Conservation (phyloP, 2,329 filamentous ascomycete genomes). For the Exserohilum rostratum region DNA sequence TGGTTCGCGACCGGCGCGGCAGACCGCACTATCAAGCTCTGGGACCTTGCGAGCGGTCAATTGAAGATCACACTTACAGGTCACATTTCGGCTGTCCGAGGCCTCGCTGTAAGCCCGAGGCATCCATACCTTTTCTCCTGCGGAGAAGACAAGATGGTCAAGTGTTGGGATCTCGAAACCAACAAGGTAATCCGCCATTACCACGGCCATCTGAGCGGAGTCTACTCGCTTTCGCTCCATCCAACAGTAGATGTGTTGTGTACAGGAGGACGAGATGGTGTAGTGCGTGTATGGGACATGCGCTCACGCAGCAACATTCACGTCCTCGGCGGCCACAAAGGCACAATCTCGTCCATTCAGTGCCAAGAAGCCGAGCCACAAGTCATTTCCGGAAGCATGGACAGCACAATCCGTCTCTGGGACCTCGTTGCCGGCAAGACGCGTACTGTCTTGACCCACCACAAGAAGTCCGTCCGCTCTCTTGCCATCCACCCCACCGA, state of each 20-base stretch:
- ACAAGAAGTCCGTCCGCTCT: conserved; percentile 94
- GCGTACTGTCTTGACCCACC: conserved; percentile 94
- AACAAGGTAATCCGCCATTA: conserved; percentile 90
- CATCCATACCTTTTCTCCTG: conserved; percentile 98
- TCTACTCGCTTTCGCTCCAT: conserved; percentile 92
- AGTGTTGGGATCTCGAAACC: conserved; percentile 99
- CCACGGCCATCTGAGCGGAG: conserved; percentile 93
- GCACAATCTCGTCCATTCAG: conserved; percentile 84
- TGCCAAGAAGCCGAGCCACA: conserved; percentile 97
- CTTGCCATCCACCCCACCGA: conserved; percentile 86
- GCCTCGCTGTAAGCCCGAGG: conserved; percentile 86
- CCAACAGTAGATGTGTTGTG: conserved; percentile 93
- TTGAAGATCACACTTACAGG: conserved; percentile 40
- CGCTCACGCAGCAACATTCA: conserved; percentile 94
- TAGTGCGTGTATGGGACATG: conserved; percentile 96
- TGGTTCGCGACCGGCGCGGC: conserved; percentile 97
- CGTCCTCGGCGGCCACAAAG: conserved; percentile 87
- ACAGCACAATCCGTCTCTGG: conserved; percentile 72
- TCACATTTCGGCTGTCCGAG: conserved; percentile 51
- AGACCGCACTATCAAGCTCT: conserved; percentile 91
- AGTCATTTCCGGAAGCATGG: conserved; percentile 90
- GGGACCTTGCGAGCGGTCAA: conserved; percentile 85
- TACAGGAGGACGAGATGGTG: conserved; percentile 92
- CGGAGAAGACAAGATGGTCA: conserved; percentile 99
- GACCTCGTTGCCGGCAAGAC: conserved; percentile 95